phyloP scores from a whole-genome alignment of 768 basidiomycete species.

The Phaffia tasmanica region DNA sequence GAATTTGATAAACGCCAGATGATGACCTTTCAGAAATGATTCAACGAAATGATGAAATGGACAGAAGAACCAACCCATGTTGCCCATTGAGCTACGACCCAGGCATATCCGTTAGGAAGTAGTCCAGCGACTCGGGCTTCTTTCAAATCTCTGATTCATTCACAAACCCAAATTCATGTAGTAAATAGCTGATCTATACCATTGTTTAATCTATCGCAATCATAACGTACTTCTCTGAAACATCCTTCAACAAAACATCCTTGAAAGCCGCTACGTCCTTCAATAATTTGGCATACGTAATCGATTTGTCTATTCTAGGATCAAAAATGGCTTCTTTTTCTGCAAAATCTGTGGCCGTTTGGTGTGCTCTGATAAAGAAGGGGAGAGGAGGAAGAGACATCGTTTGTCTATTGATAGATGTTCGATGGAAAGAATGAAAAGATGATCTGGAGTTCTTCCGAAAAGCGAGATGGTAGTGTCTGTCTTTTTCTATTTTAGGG shows the following conservation, averaged over 20 bases:
- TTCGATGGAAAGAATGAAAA: too few species aligned
- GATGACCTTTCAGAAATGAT: neutral
- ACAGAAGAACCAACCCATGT: constrained; percentile 12
- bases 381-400: constrained; percentile 17
- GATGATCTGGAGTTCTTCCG: too few species aligned
- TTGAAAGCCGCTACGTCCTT: constrained; percentile 16
- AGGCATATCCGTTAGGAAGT: constrained; percentile 22
- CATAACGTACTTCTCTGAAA: neutral
- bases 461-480: too few species aligned
- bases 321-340: constrained; percentile 17
- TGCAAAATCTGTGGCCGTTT: neutral
- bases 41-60: neutral
- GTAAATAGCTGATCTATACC: too few species aligned
- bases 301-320: neutral
- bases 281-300: constrained; percentile 18
- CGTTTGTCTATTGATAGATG: neutral
- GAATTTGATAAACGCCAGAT: neutral
- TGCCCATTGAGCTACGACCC: constrained; percentile 25
- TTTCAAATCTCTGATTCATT: constrained; percentile 12
- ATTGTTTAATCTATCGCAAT: neutral
- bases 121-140: constrained; percentile 16
- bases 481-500: too few species aligned
- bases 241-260: neutral
- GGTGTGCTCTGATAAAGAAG: constrained; percentile 17
- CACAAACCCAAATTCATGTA: neutral